These are phyloP conservation scores for Triadica sebifera DNA, from an alignment of 345 rosid genomes.

Conservation along the genomic window DNA sequence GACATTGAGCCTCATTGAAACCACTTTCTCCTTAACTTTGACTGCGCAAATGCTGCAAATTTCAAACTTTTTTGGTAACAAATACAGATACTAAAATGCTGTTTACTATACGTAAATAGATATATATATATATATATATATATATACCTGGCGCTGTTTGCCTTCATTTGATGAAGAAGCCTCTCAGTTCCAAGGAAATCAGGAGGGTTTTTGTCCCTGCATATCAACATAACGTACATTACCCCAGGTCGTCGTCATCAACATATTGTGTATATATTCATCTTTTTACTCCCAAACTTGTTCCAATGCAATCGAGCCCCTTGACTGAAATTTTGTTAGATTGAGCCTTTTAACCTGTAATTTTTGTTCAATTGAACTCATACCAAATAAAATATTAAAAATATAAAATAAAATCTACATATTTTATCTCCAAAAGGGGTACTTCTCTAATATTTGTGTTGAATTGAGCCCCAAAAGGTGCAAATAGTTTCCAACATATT, in stretches of 20 bases:
- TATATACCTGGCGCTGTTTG: slow-evolving; percentile 26
- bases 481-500: no score
- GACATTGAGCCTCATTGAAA: not conserved
- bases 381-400: no score
- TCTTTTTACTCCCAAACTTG: not conserved
- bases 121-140: not conserved
- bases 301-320: not conserved
- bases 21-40: slow-evolving; percentile 19
- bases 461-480: no score
- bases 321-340: no score
- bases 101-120: not conserved
- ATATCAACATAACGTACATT: not conserved
- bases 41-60: slow-evolving; percentile 34
- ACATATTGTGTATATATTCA: no score
- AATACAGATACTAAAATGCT: not conserved
- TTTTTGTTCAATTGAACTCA: no score
- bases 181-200: slow-evolving; percentile 14
- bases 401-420: no score
- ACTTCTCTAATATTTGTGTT: no score
- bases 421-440: no score
- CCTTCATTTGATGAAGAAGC: slow-evolving; percentile 26
- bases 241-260: no score
- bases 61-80: not conserved
- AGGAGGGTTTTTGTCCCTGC: slow-evolving; percentile 21
- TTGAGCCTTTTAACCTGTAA: no score